Evolutionary conservation across 2,329 filamentous ascomycete species (phyloP), one percentile per base, ranked within the genome.

Genomic region (Trichoderma sp.): DNA sequence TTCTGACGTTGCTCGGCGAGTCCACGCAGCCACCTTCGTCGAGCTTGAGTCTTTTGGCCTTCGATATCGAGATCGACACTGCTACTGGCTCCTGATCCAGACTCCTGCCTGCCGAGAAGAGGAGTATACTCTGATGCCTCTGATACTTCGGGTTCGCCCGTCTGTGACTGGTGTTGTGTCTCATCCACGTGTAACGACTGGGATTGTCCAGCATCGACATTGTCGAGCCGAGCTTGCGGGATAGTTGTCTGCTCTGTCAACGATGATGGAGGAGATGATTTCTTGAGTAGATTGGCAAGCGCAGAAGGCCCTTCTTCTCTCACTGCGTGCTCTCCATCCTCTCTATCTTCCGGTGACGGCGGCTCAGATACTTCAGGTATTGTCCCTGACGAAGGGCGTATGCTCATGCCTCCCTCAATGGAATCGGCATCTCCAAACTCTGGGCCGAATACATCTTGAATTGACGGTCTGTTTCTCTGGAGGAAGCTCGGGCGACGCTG

Each of bases 281-380:
- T 84, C 80, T 84, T 87, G 68, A 90, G 82, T 79, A 90, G 86
- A 76, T 84, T 88, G 7, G 88, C 83, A 35, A 90, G 81, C 62
- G 87, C 84, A 4, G 87, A 89, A 1, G 82, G 82, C 38, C 83
- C 81, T 60, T 77, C 79, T 63, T 78, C 77, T 56, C 77, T 78
- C 53, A 79, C 60, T 50, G 64, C 68, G n/a, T 33, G 29, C 8
- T 38, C 78, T 11, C 69, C 76, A 12, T 75, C 69, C n/a, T 77
- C 71, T 53, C 74, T 68, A 38, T 79, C 77, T 27, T 77, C 74
- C 18, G 83, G 79, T 9, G 82, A 80, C 18, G 81, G 76, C 60
- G 82, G 80, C 63, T 93, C 91, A 6, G 89, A 89, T 31, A 91
- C 88, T 81, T 94, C 92, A 67, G 86, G 82, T 73, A 93, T 93